Conservation (phyloP, 805 yeast species). For the Starmerella riodocensis region DNA sequence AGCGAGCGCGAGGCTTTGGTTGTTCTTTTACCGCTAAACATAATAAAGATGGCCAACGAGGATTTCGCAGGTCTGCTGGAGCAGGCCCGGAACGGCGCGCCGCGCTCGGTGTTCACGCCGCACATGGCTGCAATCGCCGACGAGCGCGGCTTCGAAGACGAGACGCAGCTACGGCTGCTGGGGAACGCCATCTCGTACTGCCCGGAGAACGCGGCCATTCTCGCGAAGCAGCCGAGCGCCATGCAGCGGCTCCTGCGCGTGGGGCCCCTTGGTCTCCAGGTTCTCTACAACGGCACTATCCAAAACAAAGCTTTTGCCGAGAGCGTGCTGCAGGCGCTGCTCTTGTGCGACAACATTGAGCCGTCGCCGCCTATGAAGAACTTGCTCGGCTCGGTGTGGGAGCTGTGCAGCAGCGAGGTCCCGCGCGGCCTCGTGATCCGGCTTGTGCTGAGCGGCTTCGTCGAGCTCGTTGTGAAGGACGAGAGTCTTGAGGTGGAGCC, state of each 20-base stretch:
- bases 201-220: conserved; percentile 5
- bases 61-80: conserved; percentile 10
- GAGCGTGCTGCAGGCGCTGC: conserved; percentile 1
- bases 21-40: too few relatives aligned
- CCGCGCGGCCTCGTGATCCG: background rate
- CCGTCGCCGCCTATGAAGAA: conserved; percentile 4
- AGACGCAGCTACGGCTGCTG: conserved; percentile 12
- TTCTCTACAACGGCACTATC: conserved; percentile 14
- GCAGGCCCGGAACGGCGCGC: conserved; percentile 6
- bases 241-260: conserved; percentile 1
- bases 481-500: conserved; percentile 6
- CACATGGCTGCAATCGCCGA: conserved; percentile 7
- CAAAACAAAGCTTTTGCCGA: conserved; percentile 8
- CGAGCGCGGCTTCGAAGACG: conserved; percentile 4
- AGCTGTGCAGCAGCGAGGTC: background rate
- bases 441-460: conserved; percentile 11
- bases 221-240: conserved; percentile 2
- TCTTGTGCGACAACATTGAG: background rate
- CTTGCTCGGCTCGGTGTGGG: conserved; percentile 12
- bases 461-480: conserved; percentile 13
- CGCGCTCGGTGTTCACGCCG: conserved; percentile 1
- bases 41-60: too few relatives aligned
- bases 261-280: conserved; percentile 9
- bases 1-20: too few relatives aligned
- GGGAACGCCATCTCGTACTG: conserved; percentile 15